A percentile compares a stretch with the other conserved stretches of the same genome.
phyloP scores from a whole-genome alignment of 2,329 filamentous ascomycete genomes.

The Acrocalymma vagum region DNA sequence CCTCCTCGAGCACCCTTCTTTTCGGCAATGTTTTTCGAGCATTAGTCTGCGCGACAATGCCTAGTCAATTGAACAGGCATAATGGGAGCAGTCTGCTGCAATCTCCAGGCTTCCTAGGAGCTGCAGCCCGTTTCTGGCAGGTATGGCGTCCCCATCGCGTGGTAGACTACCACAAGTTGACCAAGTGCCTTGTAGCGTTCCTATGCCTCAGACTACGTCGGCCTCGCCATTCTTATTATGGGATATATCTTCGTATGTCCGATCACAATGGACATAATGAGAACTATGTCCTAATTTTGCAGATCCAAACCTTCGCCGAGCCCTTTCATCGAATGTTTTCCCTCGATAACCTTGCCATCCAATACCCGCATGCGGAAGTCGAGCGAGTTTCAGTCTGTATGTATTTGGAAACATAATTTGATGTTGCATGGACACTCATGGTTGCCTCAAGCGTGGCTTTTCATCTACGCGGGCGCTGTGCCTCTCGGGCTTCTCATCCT shows the following conservation, averaged over 20 bases:
- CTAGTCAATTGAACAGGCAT: conserved; percentile 36
- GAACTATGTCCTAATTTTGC: conserved; percentile 17
- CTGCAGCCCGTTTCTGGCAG: conserved; percentile 61
- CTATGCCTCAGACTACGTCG: conserved; percentile 89
- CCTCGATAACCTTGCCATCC: conserved; percentile 82
- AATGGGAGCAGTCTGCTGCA: conserved; percentile 33
- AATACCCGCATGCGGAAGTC: conserved; percentile 83
- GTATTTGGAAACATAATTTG: conserved; percentile 37
- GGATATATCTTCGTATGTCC: conserved; percentile 69
- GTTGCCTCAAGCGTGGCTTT: conserved; percentile 69
- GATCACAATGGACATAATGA: not conserved
- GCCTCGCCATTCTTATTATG: conserved; percentile 73
- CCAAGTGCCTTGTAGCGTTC: conserved; percentile 64
- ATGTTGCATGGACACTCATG: conserved; percentile 8
- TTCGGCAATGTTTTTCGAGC: too few species aligned
- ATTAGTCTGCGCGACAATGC: too few species aligned
- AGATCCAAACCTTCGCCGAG: conserved; percentile 74
- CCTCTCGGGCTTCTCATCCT: conserved; percentile 73
- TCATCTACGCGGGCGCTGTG: conserved; percentile 78
- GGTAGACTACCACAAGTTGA: conserved; percentile 1
- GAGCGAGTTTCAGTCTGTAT: conserved; percentile 83
- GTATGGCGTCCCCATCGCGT: conserved; percentile 29
- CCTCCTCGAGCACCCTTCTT: too few species aligned
- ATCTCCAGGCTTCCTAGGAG: conserved; percentile 52
- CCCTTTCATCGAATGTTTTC: conserved; percentile 97